Percentiles rank a stretch among this genome's conserved stretches.
Evolutionary conservation across 1,284 basidiomycete species (phyloP).

Genomic region (Athelia sp.): DNA sequence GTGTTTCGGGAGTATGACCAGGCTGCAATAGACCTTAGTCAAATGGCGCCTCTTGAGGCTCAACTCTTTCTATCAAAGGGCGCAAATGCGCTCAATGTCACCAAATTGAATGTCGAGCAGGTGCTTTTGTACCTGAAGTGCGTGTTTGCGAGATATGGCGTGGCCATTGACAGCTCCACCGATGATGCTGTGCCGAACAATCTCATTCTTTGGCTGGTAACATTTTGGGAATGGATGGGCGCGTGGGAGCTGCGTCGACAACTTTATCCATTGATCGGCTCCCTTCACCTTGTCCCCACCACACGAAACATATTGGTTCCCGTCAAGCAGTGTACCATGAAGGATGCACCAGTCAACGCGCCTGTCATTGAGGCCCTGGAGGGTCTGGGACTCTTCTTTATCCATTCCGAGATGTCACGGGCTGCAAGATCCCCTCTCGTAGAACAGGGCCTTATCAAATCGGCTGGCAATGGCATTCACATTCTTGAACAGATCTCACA

Average conservation of each 20-base stretch:
- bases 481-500: not conserved
- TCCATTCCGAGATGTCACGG: conserved; percentile 16
- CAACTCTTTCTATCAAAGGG: conserved; percentile 17
- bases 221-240: conserved; percentile 32
- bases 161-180: conserved; percentile 15
- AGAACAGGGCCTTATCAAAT: not conserved
- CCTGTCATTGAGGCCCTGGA: not conserved
- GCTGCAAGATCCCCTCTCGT: conserved; percentile 8
- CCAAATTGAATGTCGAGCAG: conserved; percentile 14
- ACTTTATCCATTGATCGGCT: conserved; percentile 16
- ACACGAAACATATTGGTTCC: conserved; percentile 18
- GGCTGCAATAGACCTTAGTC: conserved; percentile 21
- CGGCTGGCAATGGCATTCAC: not conserved
- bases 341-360: conserved; percentile 4
- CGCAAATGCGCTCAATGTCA: conserved; percentile 23
- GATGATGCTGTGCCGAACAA: conserved; percentile 9
- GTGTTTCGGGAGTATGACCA: conserved; percentile 26
- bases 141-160: conserved; percentile 14
- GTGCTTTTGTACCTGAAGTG: conserved; percentile 24
- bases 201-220: conserved; percentile 22
- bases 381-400: conserved; percentile 20
- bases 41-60: conserved; percentile 16
- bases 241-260: conserved; percentile 12
- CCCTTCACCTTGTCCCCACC: conserved; percentile 25
- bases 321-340: conserved; percentile 20